These are phyloP conservation scores for Capsicum baccatum DNA, from an alignment of 257 asterid genomes.

Conservation along the genomic window DNA sequence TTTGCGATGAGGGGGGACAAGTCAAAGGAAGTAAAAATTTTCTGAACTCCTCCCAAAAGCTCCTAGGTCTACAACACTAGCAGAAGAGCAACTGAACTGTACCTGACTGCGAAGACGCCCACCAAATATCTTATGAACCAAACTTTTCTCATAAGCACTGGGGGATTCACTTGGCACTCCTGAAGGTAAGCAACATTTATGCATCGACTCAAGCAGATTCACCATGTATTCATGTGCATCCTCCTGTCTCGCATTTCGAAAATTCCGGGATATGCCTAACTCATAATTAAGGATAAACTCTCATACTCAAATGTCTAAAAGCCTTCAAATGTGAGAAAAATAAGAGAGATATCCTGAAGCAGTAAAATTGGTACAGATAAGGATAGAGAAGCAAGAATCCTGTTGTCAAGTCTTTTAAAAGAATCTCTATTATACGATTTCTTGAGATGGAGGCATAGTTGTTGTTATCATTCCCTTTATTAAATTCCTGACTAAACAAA, in stretches of 20 bases:
- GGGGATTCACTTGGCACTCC: conserved; percentile 97
- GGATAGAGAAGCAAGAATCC: background rate
- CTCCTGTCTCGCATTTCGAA: conserved; percentile 91
- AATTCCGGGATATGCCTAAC: conserved; percentile 88
- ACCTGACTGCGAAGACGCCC: conserved; percentile 97
- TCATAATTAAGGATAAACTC: conserved; percentile 49
- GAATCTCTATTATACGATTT: background rate
- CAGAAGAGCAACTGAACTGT: conserved; percentile 23
- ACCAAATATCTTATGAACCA: conserved; percentile 97
- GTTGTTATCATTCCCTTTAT: background rate
- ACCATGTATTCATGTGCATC: conserved; percentile 99
- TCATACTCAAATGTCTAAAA: conserved; percentile 26
- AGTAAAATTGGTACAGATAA: background rate
- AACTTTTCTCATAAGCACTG: conserved; percentile 89
- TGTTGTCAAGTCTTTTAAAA: background rate
- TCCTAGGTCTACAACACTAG: background rate
- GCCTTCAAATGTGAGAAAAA: conserved; percentile 19
- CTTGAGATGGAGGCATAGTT: background rate
- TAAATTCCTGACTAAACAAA: background rate
- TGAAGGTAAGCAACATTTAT: conserved; percentile 94
- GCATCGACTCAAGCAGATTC: conserved; percentile 94
- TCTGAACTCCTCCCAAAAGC: conserved; percentile 21
- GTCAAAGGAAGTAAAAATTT: background rate
- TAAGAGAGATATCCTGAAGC: background rate
- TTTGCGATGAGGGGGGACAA: background rate